These are phyloP conservation scores for Colletotrichum higginsianum DNA, from an alignment of 2,329 filamentous ascomycete species.

Conservation along the genomic window DNA sequence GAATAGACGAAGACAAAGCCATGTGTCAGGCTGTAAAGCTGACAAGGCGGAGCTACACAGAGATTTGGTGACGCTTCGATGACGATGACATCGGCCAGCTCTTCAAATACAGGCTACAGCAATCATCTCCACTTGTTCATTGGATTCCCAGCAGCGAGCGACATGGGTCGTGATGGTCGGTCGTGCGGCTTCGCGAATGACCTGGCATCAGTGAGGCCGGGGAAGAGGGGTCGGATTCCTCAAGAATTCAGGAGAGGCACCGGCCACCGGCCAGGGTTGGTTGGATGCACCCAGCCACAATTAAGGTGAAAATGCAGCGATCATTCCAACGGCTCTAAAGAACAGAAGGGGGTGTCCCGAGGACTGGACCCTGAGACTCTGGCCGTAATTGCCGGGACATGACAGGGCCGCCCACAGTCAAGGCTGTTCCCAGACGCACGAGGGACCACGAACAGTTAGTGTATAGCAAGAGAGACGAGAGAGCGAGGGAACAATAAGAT, in stretches of 20 bases:
- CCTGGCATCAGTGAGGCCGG: neutral
- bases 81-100: conserved; percentile 5
- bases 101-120: neutral
- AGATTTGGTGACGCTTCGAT: conserved; percentile 4
- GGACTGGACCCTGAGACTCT: conserved; percentile 22
- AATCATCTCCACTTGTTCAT: neutral
- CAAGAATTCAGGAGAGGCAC: neutral
- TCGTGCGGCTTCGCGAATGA: neutral
- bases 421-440: neutral
- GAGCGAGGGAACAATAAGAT: conserved; percentile 6
- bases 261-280: neutral
- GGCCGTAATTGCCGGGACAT: neutral
- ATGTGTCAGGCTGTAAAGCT: neutral
- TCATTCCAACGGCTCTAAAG: conserved; percentile 14
- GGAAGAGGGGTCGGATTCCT: neutral
- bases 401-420: neutral
- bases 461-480: conserved; percentile 5
- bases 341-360: neutral
- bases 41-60: neutral
- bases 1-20: too few relatives aligned
- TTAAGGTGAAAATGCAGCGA: conserved; percentile 15
- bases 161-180: neutral
- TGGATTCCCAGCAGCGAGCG: neutral
- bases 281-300: conserved; percentile 14
- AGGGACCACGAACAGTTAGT: too few relatives aligned